phyloP scores from a whole-genome alignment of 768 basidiomycete genomes.

The Punctularia strigosozonata region DNA sequence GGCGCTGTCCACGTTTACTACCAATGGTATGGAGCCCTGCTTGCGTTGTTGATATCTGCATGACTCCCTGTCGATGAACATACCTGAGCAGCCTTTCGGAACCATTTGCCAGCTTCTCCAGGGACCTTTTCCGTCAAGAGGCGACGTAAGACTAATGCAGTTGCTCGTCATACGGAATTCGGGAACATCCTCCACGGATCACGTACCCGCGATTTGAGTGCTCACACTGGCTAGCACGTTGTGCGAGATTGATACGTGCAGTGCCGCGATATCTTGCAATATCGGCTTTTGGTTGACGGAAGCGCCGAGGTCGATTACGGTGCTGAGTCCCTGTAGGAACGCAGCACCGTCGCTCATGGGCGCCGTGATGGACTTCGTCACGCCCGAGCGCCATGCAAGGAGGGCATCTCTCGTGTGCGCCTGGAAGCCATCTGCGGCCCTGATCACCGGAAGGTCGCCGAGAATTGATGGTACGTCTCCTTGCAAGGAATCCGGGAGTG shows the following conservation, averaged over 20 bases:
- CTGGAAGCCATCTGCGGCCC: constrained; percentile 54
- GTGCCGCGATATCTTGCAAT: constrained; percentile 25
- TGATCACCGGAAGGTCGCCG: constrained; percentile 28
- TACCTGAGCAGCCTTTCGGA: constrained; percentile 11
- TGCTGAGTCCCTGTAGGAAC: constrained; percentile 29
- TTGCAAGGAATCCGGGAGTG: constrained; percentile 34
- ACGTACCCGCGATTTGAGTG: constrained; percentile 21
- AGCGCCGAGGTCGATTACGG: constrained; percentile 28
- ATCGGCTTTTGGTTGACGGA: constrained; percentile 30
- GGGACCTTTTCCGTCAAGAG: neutral
- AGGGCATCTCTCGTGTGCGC: constrained; percentile 26
- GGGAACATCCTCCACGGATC: constrained; percentile 16
- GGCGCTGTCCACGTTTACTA: constrained; percentile 55
- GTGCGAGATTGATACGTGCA: constrained; percentile 21
- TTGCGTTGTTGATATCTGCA: constrained; percentile 5
- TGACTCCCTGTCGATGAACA: neutral
- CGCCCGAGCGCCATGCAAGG: constrained; percentile 35
- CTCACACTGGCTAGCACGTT: constrained; percentile 16
- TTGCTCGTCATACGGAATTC: neutral
- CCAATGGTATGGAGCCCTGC: constrained; percentile 50
- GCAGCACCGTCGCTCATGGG: constrained; percentile 19
- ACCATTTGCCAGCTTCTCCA: neutral
- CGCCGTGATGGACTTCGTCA: constrained; percentile 28
- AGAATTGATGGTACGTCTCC: constrained; percentile 29
- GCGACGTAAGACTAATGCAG: neutral